A percentile compares a stretch with the other conserved stretches of the same genome.
Conservation (phyloP, 495 filamentous ascomycete genomes). For the Hypoxylon cercidicola region DNA sequence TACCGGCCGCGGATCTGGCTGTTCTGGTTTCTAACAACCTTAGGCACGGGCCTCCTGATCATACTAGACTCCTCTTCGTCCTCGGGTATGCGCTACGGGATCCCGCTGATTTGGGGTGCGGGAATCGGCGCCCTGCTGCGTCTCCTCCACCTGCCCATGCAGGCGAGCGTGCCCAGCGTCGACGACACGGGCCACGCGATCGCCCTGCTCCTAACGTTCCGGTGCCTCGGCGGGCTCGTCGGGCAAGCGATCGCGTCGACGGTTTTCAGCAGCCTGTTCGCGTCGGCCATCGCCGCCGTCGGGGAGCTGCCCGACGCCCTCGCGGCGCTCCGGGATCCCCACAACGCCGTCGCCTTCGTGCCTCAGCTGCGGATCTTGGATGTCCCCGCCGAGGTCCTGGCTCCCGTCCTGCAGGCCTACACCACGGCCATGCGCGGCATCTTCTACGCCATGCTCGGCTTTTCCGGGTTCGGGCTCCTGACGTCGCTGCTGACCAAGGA, state of each 20-base stretch:
- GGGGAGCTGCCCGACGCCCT: constrained; percentile 29
- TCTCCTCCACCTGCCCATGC: constrained; percentile 46
- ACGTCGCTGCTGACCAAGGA: constrained; percentile 37
- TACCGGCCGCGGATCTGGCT: constrained; percentile 42
- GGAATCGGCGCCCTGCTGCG: constrained; percentile 45
- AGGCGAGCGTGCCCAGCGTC: constrained; percentile 49
- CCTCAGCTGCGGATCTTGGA: constrained; percentile 28
- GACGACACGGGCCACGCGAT: constrained; percentile 55
- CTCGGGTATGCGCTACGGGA: constrained; percentile 17
- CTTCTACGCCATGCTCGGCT: constrained; percentile 37
- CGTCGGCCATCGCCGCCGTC: constrained; percentile 18
- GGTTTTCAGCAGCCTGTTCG: constrained; percentile 47
- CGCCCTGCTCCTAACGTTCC: constrained; percentile 49
- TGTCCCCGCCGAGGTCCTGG: constrained; percentile 22
- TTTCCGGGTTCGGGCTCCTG: constrained; percentile 31
- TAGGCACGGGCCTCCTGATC: constrained; percentile 43
- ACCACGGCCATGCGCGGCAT: constrained; percentile 31
- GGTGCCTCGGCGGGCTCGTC: constrained; percentile 52
- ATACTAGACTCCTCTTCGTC: constrained; percentile 33
- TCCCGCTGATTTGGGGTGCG: constrained; percentile 46
- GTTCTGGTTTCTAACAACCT: constrained; percentile 38
- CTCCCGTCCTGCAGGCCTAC: constrained; percentile 26
- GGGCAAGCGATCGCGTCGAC: constrained; percentile 51
- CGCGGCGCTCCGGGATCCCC: constrained; percentile 14
- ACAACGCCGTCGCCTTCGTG: constrained; percentile 37